Conservation (phyloP, 176 grass and related monocot genomes). For the Juncus inflexus region DNA sequence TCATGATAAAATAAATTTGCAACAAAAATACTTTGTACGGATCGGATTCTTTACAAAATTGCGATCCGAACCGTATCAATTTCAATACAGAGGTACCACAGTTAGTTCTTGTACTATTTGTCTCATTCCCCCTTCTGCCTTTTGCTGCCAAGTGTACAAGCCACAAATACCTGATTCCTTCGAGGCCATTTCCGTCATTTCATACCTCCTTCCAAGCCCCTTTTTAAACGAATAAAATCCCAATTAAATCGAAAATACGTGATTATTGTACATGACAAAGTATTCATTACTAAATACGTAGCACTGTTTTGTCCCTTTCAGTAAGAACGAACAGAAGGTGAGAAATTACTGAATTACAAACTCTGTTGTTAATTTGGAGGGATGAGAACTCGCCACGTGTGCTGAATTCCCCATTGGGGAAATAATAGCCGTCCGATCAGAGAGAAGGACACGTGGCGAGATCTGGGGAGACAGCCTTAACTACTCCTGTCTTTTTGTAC, state of each 20-base stretch:
- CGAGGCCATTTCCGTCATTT: background rate
- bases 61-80: no score
- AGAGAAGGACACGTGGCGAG: conserved; percentile 4
- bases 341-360: background rate
- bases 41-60: no score
- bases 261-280: no score
- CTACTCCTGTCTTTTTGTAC: conserved; percentile 13
- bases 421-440: conserved; percentile 16
- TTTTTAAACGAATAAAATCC: background rate
- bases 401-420: background rate
- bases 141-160: conserved; percentile 21
- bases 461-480: conserved; percentile 5
- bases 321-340: conserved; percentile 1
- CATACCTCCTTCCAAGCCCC: background rate
- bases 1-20: no score
- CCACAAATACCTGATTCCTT: conserved; percentile 1
- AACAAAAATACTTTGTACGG: no score
- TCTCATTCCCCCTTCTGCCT: conserved; percentile 19
- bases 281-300: no score
- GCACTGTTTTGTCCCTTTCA: conserved; percentile 17
- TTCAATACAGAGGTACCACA: conserved; percentile 21
- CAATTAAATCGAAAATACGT: background rate
- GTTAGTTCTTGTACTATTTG: conserved; percentile 33
- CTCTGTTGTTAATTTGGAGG: background rate
- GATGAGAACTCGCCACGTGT: conserved; percentile 4